phyloP scores from a whole-genome alignment of 208 protist species.

The Balamuthia mandrillaris region DNA sequence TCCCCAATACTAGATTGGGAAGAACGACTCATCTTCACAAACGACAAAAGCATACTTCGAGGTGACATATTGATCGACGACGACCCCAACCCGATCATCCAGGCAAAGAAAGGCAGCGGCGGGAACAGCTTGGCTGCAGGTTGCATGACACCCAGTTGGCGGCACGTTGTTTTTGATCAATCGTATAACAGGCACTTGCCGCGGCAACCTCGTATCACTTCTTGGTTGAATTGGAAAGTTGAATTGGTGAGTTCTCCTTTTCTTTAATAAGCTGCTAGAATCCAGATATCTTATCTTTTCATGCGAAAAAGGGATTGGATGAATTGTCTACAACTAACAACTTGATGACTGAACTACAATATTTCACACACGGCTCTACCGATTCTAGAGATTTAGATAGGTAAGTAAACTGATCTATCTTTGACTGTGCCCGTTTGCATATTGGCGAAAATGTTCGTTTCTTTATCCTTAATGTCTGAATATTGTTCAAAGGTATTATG shows the following conservation, averaged over 20 bases:
- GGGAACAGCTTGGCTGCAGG: too few relatives aligned
- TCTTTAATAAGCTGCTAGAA: not conserved
- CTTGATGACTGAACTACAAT: not conserved
- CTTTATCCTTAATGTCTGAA: not conserved
- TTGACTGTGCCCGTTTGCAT: not conserved
- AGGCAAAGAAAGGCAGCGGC: too few relatives aligned
- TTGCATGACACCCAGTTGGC: not conserved
- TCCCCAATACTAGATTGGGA: not conserved
- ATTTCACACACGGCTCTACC: not conserved
- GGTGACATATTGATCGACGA: conserved; percentile 30
- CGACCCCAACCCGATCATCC: conserved; percentile 7
- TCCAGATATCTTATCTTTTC: not conserved
- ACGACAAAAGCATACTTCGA: conserved; percentile 5
- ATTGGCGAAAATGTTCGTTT: not conserved
- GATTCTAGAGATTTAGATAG: conserved; percentile 6
- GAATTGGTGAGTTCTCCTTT: not conserved
- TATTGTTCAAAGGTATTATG: not conserved
- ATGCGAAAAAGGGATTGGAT: not conserved
- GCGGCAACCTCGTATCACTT: not conserved
- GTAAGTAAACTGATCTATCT: not conserved
- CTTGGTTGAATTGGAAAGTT: conserved; percentile 26
- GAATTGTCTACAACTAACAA: not conserved
- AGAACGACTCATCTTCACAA: conserved; percentile 6
- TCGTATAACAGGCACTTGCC: not conserved
- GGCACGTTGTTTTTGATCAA: conserved; percentile 17